A percentile compares a stretch with the other conserved stretches of the same genome.
Evolutionary conservation across 2,329 filamentous ascomycete genomes (phyloP).

Genomic region (Lizonia empirigonia): DNA sequence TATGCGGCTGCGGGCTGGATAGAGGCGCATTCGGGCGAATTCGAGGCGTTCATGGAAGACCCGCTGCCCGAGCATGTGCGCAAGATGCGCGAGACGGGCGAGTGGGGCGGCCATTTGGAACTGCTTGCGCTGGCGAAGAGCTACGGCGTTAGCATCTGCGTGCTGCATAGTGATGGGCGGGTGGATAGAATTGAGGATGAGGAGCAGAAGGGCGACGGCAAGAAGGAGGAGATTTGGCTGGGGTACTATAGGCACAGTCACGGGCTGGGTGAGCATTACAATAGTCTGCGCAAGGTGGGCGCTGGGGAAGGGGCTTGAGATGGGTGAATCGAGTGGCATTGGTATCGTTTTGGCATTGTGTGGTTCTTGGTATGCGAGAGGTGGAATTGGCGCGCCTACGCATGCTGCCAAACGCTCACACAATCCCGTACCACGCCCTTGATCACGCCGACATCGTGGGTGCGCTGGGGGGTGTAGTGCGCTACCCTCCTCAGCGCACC

Average conservation of each 20-base stretch:
- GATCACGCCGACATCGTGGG: conserved; percentile 56
- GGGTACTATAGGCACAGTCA: conserved; percentile 95
- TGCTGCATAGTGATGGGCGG: conserved; percentile 80
- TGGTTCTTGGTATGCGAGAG: background rate
- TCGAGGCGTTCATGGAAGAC: conserved; percentile 85
- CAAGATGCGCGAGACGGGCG: conserved; percentile 83
- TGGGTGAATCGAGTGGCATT: background rate
- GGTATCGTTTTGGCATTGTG: background rate
- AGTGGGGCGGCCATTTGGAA: conserved; percentile 96
- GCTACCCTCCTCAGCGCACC: conserved; percentile 53
- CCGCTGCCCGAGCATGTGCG: conserved; percentile 72
- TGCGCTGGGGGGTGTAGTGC: conserved; percentile 62
- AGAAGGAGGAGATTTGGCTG: conserved; percentile 75
- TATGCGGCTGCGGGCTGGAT: conserved; percentile 80
- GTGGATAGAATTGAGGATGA: conserved; percentile 73
- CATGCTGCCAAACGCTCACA: conserved; percentile 56
- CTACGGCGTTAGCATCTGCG: conserved; percentile 80
- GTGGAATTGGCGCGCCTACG: background rate
- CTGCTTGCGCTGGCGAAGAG: conserved; percentile 80
- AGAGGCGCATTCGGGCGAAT: conserved; percentile 73
- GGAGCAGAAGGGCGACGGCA: conserved; percentile 49
- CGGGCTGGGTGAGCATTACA: conserved; percentile 96
- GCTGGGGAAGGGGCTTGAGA: conserved; percentile 16
- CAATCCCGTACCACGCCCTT: conserved; percentile 58
- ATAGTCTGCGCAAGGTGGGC: conserved; percentile 66